Evolutionary conservation across 805 yeast species (phyloP), one percentile per base, ranked within the genome.

Genomic region (Kodamaea kakaduensis): DNA sequence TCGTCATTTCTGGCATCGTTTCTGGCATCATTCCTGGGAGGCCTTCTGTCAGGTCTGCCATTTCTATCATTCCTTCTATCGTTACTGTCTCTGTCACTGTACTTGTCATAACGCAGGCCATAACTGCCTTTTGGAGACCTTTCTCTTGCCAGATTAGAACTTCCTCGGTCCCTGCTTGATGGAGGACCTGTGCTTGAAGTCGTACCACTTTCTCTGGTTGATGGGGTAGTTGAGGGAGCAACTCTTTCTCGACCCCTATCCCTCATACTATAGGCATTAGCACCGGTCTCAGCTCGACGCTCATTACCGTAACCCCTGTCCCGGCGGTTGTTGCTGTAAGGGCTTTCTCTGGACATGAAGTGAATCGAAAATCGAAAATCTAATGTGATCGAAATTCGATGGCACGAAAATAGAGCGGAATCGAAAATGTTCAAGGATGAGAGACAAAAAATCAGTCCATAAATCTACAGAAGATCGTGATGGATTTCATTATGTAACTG

Each of bases 191-290:
- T n/a, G n/a, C n/a, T n/a, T n/a, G n/a, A n/a, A n/a, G n/a, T n/a
- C n/a, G n/a, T n/a, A n/a, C n/a, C n/a, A n/a, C n/a, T n/a, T n/a
- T n/a, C n/a, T n/a, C n/a, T n/a, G n/a, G n/a, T n/a, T n/a, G n/a
- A n/a, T n/a, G n/a, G n/a, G n/a, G n/a, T n/a, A n/a, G 17, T 13
- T n/a, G n/a, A n/a, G n/a, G 29, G 29, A 4, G 38, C 38, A 23
- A 36, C 22, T 23, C 39, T 31, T 15, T 36, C 39, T 20, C 39
- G 19, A 4, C 39, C 39, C 17, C 39, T 34, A 19, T 36, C 39
- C 21, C 35, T 36, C 32, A 36, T 23, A 22, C 37, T 34, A n/a
- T 35, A 35, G 2, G 28, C 37, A 10, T 28, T 17, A 4, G 25
- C 20, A 18, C 17, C 20, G n/a, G 15, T n/a, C 14, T 13, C 26